Base-by-base conservation (phyloP, 2,329 filamentous ascomycete species). In the Cladophialophora yegresii region DNA sequence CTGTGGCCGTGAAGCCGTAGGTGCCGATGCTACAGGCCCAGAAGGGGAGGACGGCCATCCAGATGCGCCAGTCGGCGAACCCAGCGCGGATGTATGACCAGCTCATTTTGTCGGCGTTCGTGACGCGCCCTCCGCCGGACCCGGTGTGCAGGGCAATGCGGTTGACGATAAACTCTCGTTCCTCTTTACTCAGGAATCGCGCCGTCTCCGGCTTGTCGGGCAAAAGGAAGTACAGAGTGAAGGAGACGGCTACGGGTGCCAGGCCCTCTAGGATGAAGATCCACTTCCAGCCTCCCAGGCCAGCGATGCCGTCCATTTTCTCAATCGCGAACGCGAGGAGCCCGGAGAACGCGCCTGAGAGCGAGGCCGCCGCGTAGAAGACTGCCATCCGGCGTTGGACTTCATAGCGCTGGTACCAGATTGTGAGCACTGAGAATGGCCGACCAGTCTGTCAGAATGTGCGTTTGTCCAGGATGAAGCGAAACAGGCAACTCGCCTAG, bases 181-280 rank as follows among this genome's bases (percentile, higher is more conserved):
- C 90, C 22, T 90, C 86, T 16, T 86, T 80, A 7, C 77, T 83
- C 61, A 93, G 81, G 88, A 89, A 93, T 70, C 84, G 87, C 30
- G 84, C 85, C 60, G 90, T 84, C 75, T 91, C 89, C 2, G 89
- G 89, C 76, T 92, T 92, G 74, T 90, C 88, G 59, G 87, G 81
- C n/a, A 90, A 84, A 73, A 89, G 86, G 73, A 81, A 84, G 73
- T 85, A 84, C 9, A 82, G 77, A 7, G 73, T 73, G 12, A 81
- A 61, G 0, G 83, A 79, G 0, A 87, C 78, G 0, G 85, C 49
- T 0, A 86, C 81, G 4, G 80, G 80, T 0, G 76, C 63, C 1
- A 81, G 66, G 1, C 83, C 83, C 68, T 85, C 83, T 2, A 85
- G 73, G 53, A 85, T 82, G 66, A 85, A 85, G 30, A 83, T 83